A percentile compares a stretch with the other conserved stretches of the same genome.
phyloP scores from a whole-genome alignment of 345 rosid species.

The Rhodamnia rubescens region DNA sequence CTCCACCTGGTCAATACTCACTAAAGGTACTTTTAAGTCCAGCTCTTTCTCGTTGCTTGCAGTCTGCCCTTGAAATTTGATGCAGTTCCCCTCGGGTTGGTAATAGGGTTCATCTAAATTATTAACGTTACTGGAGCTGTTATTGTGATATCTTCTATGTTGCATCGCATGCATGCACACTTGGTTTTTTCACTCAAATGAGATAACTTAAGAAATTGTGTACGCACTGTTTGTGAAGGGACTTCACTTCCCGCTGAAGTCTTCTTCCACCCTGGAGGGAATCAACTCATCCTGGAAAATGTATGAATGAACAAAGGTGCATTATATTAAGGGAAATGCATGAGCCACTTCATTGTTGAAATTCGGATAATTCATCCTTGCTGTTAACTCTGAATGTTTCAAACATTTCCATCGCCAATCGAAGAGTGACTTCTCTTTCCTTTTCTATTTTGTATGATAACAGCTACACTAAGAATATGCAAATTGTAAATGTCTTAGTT shows the following conservation, averaged over 20 bases:
- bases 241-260: not conserved
- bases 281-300: not conserved
- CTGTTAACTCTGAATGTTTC: not conserved
- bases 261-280: not conserved
- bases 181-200: not conserved
- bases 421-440: not conserved
- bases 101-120: not conserved
- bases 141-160: not conserved
- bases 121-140: not conserved
- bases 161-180: not conserved
- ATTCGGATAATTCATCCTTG: not conserved
- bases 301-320: not conserved
- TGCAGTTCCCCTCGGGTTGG: not conserved
- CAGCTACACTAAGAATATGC: not conserved
- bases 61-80: not conserved
- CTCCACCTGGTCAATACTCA: constrained; percentile 98
- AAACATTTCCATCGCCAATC: not conserved
- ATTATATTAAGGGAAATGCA: not conserved
- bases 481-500: not conserved
- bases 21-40: constrained; percentile 43
- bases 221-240: not conserved
- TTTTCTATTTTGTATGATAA: not conserved
- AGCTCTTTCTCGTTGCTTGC: not conserved
- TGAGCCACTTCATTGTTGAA: not conserved
- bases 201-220: not conserved